phyloP scores from a whole-genome alignment of 2,329 filamentous ascomycete genomes.

The Amylocarpus encephaloides region DNA sequence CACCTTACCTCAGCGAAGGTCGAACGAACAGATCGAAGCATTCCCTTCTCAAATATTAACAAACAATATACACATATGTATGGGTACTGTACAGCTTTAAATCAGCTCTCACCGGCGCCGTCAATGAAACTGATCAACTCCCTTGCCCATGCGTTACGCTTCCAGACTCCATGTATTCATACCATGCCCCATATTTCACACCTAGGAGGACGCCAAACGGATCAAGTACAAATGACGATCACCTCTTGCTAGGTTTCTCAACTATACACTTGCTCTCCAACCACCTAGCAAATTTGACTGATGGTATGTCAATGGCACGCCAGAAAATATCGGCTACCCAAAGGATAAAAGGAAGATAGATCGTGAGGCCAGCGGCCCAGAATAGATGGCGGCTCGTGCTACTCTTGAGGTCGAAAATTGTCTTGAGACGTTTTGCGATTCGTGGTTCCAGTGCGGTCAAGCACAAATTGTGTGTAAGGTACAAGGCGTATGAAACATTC shows the following conservation, averaged over 20 bases:
- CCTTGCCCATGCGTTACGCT: too few species aligned
- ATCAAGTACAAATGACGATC: neutral
- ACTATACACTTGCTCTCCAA: slow-evolving; percentile 32
- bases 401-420: slow-evolving; percentile 15
- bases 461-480: slow-evolving; percentile 50
- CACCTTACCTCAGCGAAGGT: too few species aligned
- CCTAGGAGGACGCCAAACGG: too few species aligned
- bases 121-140: too few species aligned
- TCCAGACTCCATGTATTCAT: too few species aligned
- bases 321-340: slow-evolving; percentile 56
- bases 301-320: slow-evolving; percentile 46
- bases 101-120: too few species aligned
- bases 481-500: slow-evolving; percentile 50
- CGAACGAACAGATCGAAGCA: too few species aligned
- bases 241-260: slow-evolving; percentile 19
- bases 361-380: slow-evolving; percentile 34
- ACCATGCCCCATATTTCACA: too few species aligned
- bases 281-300: slow-evolving; percentile 44
- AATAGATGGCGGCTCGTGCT: slow-evolving; percentile 24
- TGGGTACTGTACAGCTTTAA: too few species aligned
- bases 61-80: too few species aligned
- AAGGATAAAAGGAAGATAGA: slow-evolving; percentile 39
- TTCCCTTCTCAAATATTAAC: too few species aligned
- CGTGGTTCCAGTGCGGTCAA: slow-evolving; percentile 31
- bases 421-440: slow-evolving; percentile 20